These are phyloP conservation scores for Nakaseomyces bracarensis DNA, from an alignment of 1,139 yeast species.

Conservation along the genomic window DNA sequence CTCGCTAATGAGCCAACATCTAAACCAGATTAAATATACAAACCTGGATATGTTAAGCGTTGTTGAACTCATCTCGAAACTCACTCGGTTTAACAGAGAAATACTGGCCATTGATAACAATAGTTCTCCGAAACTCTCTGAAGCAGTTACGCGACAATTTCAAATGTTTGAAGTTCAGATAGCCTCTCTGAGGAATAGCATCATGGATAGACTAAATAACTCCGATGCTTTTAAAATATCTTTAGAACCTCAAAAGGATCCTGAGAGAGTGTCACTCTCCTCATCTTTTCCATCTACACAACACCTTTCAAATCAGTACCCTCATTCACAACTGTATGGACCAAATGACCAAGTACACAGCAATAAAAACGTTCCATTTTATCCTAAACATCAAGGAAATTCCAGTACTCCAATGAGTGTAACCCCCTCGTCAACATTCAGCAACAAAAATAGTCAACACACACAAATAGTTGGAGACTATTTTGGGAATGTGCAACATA, in stretches of 20 bases:
- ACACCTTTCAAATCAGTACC: background rate
- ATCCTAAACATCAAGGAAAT: slow-evolving; percentile 11
- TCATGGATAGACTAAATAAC: slow-evolving; percentile 1
- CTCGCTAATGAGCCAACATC: slow-evolving; percentile 7
- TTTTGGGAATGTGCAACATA: slow-evolving; percentile 1
- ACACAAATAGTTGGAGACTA: slow-evolving; percentile 4
- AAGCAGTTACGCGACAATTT: background rate
- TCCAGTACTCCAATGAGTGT: slow-evolving; percentile 6
- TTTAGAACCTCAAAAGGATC: no score
- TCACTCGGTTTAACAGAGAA: background rate
- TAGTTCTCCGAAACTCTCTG: background rate
- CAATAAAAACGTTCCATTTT: slow-evolving; percentile 1
- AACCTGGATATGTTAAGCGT: slow-evolving; percentile 3
- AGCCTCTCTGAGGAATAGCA: background rate
- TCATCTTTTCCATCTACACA: background rate
- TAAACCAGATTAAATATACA: slow-evolving; percentile 9
- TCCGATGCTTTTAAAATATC: background rate
- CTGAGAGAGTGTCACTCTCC: no score
- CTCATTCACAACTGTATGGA: background rate
- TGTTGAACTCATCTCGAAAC: slow-evolving; percentile 1
- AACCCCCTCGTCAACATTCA: background rate
- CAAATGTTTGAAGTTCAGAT: slow-evolving; percentile 3
- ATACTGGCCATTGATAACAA: background rate
- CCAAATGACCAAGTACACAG: background rate
- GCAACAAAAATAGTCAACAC: background rate